phyloP scores from a whole-genome alignment of 139 green algal species.

The Chlorella sp. region DNA sequence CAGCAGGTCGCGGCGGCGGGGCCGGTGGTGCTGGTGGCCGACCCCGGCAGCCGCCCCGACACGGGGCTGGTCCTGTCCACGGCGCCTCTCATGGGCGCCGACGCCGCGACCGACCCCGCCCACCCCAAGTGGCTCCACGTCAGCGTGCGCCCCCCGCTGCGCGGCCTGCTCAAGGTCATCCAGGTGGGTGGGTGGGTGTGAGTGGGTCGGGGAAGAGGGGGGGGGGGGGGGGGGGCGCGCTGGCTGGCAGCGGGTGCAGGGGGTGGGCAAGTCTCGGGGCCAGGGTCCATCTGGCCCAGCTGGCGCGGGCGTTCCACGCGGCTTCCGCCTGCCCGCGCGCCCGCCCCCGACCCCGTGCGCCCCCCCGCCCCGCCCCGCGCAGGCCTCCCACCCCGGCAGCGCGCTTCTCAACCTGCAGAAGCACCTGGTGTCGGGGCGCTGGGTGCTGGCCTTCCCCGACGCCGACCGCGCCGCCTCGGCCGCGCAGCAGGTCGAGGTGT shows the following conservation, averaged over 20 bases:
- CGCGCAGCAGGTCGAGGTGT: slow-evolving; percentile 49
- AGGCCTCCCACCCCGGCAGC: slow-evolving; percentile 12
- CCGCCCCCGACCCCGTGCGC: no score
- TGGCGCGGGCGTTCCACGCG: no score
- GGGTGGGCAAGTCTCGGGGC: no score
- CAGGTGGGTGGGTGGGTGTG: no score
- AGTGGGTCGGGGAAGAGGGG: no score
- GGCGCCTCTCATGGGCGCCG: slow-evolving; percentile 71
- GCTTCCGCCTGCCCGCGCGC: no score
- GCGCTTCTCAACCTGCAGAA: slow-evolving; percentile 28
- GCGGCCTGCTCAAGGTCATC: slow-evolving; percentile 62
- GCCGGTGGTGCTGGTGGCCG: slow-evolving; percentile 68
- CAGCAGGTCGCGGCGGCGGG: slow-evolving; percentile 19
- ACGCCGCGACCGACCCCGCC: slow-evolving; percentile 51
- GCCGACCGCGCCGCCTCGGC: slow-evolving; percentile 51
- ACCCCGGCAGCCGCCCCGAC: slow-evolving; percentile 43
- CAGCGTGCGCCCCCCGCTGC: slow-evolving; percentile 71
- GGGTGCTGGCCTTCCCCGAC: slow-evolving; percentile 80
- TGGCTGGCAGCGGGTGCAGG: no score
- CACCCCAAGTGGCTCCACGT: slow-evolving; percentile 82
- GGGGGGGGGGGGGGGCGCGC: no score
- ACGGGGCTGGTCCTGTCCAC: slow-evolving; percentile 71
- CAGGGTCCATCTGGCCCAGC: no score
- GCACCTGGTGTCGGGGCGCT: slow-evolving; percentile 82
- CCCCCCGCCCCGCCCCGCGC: no score